Conservation (phyloP, 306 rosid species). For the Citrullus colocynthis region DNA sequence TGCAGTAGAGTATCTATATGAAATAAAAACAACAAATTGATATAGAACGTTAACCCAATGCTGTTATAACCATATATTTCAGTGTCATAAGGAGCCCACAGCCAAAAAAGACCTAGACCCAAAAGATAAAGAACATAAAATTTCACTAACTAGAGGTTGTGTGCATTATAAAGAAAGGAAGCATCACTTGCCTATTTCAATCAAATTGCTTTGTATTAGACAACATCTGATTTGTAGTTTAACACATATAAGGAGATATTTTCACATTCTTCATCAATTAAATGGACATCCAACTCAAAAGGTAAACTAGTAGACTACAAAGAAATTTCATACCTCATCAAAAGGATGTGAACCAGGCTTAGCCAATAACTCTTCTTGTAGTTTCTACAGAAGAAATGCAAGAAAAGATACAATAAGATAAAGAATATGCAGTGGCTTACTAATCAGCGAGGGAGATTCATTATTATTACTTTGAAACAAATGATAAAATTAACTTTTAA, state of each 20-base stretch:
- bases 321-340: slow-evolving; percentile 53
- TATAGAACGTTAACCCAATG: neutral
- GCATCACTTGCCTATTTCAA: neutral
- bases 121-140: neutral
- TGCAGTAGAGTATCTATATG: slow-evolving; percentile 71
- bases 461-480: neutral
- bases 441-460: neutral
- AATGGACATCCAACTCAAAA: neutral
- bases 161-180: neutral
- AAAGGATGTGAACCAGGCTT: slow-evolving; percentile 72
- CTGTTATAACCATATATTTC: neutral
- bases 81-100: neutral
- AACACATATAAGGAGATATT: neutral
- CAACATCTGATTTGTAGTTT: neutral
- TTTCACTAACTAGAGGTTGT: neutral
- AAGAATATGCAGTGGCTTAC: neutral
- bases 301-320: neutral
- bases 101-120: neutral
- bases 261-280: neutral
- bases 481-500: neutral
- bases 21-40: neutral
- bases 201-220: neutral
- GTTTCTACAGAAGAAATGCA: slow-evolving; percentile 35
- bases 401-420: neutral
- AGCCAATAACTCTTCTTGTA: slow-evolving; percentile 53